Percentiles rank a stretch among this genome's conserved stretches.
phyloP scores from a whole-genome alignment of 768 basidiomycete species.

The Termitomyces bulborhizus region DNA sequence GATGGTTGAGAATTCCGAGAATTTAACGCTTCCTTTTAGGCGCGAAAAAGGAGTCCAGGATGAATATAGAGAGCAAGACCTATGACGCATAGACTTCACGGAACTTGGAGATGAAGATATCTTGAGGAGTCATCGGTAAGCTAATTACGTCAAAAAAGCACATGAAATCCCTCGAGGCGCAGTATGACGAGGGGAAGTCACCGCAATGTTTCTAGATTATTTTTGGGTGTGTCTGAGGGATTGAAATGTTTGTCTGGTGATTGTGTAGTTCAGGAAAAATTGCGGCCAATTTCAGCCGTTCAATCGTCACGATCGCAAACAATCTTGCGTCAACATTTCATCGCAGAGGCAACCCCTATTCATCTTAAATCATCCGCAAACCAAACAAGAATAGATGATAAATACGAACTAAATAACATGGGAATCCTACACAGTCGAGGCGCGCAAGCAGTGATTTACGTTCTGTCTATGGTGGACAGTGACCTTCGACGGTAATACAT shows the following conservation, averaged over 20 bases:
- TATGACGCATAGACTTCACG: slow-evolving; percentile 5
- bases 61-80: slow-evolving; percentile 5
- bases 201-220: not conserved
- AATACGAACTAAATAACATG: slow-evolving; percentile 7
- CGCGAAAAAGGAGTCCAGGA: slow-evolving; percentile 4
- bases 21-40: slow-evolving; percentile 3
- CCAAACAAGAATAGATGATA: slow-evolving; percentile 9
- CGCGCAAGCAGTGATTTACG: not conserved
- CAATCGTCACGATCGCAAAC: not conserved
- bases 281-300: not conserved
- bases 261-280: not conserved
- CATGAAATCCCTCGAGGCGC: not conserved
- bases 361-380: not conserved
- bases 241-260: not conserved
- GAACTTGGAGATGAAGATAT: not conserved
- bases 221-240: not conserved
- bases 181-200: not conserved
- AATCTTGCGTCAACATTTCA: not conserved
- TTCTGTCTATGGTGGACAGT: not conserved
- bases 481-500: slow-evolving; percentile 69
- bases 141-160: not conserved
- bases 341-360: not conserved
- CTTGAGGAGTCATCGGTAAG: not conserved
- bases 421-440: not conserved
- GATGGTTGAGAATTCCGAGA: not conserved